A percentile compares a stretch with the other conserved stretches of the same genome.
Conservation (phyloP, 768 basidiomycete species). For the Termitomyces sp. region DNA sequence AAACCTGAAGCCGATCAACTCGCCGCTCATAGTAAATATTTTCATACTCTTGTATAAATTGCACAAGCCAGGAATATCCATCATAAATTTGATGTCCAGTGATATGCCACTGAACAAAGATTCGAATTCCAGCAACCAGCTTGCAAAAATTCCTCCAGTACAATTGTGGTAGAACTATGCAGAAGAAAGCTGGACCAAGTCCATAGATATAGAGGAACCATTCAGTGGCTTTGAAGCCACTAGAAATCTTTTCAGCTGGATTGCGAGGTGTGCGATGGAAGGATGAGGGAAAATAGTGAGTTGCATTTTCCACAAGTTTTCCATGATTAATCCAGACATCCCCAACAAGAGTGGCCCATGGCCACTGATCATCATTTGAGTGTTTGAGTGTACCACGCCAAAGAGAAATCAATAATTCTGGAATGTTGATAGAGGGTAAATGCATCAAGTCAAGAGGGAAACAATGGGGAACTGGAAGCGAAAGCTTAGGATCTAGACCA, state of each 20-base stretch:
- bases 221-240: constrained; percentile 19
- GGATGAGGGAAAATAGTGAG: constrained; percentile 13
- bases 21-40: constrained; percentile 24
- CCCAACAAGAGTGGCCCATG: not conserved
- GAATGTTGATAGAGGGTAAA: not conserved
- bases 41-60: constrained; percentile 24
- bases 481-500: constrained; percentile 1
- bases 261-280: constrained; percentile 27
- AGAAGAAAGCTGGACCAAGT: constrained; percentile 26
- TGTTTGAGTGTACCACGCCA: too few relatives aligned
- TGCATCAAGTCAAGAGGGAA: constrained; percentile 9
- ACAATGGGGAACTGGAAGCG: not conserved
- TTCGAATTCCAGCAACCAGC: constrained; percentile 15
- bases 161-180: constrained; percentile 15
- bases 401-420: constrained; percentile 3
- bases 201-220: constrained; percentile 24
- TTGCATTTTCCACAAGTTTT: not conserved
- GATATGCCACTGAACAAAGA: constrained; percentile 21
- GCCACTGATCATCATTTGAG: too few relatives aligned
- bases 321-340: constrained; percentile 2
- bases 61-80: too few relatives aligned
- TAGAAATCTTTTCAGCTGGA: constrained; percentile 27
- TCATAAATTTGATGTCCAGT: not conserved
- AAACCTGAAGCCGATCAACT: constrained; percentile 28
- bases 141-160: constrained; percentile 20